Base-by-base conservation (phyloP, 345 rosid species). In the Sisymbrium altissimum region DNA sequence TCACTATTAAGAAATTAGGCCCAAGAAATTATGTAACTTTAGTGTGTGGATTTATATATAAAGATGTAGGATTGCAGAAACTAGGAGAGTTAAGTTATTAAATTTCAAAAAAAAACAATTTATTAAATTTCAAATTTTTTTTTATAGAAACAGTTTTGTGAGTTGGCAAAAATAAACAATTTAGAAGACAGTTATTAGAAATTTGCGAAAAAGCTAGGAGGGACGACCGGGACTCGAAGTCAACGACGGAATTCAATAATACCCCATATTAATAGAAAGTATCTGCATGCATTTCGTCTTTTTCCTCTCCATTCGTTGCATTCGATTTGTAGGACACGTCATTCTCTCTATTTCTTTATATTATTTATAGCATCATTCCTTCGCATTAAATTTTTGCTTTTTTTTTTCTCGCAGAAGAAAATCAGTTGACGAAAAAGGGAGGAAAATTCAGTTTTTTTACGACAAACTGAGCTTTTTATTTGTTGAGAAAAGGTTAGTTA, bases 251-350 rank as follows among this genome's bases (percentile, higher is more conserved):
- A 66, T 6, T 58, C 27, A 74, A 54, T 64, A 46, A 9, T 14
- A 7, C 25, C 25, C 3, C 25, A 23, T 23, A 23, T 23, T 18
- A 48, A 6, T 7, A 19, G 57, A 52, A 7, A 74, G 9, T 58
- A 41, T n/a, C 18, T 67, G 73, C 73, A 75, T 50, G 69, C 73
- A 40, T 67, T 68, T 60, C 73, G 73, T 75, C 79, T 13, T 39
- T 25, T 50, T 53, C 48, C 19, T 82, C 67, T 11, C 35, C 36
- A 72, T 70, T 63, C 71, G 61, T 10, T 64, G 53, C 57, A 68
- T 14, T 63, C 35, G 25, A 15, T 41, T 35, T 12, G 3, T 14
- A 17, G 7, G 66, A 64, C 62, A 70, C 50, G 70, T 64, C 71
- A 70, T 21, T 9, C 44, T 32, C 58, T 21, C 21, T 18, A 40